Percentiles rank a stretch among this genome's conserved stretches.
Evolutionary conservation across 345 rosid species (phyloP).

Genomic region (Gossypium ekmanianum): DNA sequence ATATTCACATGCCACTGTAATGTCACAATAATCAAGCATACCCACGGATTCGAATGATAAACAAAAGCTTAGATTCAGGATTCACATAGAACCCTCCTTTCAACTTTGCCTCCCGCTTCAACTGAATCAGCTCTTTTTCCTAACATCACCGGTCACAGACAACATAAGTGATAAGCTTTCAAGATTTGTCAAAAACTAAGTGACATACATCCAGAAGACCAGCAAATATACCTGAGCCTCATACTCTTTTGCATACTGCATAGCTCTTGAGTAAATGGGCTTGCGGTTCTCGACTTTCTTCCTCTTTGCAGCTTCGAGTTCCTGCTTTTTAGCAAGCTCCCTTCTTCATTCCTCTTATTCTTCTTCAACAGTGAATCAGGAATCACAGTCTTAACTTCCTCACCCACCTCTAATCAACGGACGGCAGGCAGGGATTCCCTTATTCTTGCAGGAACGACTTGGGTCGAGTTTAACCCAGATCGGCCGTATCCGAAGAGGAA

Average conservation of each 20-base stretch:
- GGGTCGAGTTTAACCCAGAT: background rate
- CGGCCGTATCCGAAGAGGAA: background rate
- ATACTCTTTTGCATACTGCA: constrained; percentile 56
- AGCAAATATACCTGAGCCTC: constrained; percentile 37
- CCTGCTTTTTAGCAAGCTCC: constrained; percentile 48
- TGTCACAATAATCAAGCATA: constrained; percentile 17
- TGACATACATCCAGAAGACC: background rate
- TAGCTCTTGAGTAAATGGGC: constrained; percentile 53
- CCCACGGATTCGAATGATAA: constrained; percentile 79
- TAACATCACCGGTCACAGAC: background rate
- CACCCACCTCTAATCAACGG: constrained; percentile 24
- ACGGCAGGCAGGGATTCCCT: background rate
- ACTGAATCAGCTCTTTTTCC: constrained; percentile 61
- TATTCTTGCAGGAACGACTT: background rate
- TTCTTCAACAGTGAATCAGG: constrained; percentile 80
- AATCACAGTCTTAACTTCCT: constrained; percentile 36
- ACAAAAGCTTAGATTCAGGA: constrained; percentile 82
- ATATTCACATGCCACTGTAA: background rate
- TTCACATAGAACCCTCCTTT: constrained; percentile 91
- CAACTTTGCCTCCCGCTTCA: constrained; percentile 81
- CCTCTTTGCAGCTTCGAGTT: constrained; percentile 41
- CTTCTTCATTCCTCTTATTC: constrained; percentile 65
- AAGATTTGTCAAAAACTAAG: too few relatives aligned
- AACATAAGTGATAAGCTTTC: too few relatives aligned
- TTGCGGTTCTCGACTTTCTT: constrained; percentile 50